Evolutionary conservation across 345 rosid genomes (phyloP).

Genomic region (Moricandia moricandioides): DNA sequence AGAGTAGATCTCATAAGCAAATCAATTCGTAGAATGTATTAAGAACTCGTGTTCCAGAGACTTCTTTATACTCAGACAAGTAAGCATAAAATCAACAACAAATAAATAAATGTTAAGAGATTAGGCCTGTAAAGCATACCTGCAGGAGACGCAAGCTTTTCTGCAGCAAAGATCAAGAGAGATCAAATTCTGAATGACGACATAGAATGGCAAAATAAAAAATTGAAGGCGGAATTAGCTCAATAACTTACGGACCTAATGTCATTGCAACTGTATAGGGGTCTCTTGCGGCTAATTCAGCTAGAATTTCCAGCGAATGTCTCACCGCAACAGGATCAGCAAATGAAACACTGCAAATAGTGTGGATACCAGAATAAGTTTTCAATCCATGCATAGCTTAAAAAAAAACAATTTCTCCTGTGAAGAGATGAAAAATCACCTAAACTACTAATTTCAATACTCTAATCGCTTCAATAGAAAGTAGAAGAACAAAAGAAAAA

Average conservation of each 20-base stretch:
- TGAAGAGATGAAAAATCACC: not conserved
- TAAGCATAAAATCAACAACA: conserved; percentile 12
- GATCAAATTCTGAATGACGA: conserved; percentile 21
- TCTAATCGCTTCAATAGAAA: conserved; percentile 8
- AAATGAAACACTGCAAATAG: conserved; percentile 69
- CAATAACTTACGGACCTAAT: conserved; percentile 55
- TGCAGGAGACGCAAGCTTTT: conserved; percentile 78
- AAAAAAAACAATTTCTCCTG: not conserved
- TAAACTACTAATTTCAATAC: conserved; percentile 2
- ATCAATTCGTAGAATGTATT: conserved; percentile 6
- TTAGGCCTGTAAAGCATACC: conserved; percentile 48
- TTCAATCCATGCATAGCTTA: conserved; percentile 1
- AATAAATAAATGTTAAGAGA: not conserved
- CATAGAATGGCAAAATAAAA: conserved; percentile 7
- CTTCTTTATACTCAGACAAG: conserved; percentile 9
- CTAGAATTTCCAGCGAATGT: conserved; percentile 87
- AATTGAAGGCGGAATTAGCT: not conserved
- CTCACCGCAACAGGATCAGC: conserved; percentile 99
- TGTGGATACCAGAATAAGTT: conserved; percentile 20
- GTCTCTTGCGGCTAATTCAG: conserved; percentile 81
- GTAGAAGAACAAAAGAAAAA: not conserved
- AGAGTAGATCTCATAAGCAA: not conserved
- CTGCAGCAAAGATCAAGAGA: conserved; percentile 52
- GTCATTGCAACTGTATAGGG: conserved; percentile 97
- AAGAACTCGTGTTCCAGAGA: conserved; percentile 7